Conservation (phyloP, 2,329 filamentous ascomycete genomes). For the Fusarium setosum region DNA sequence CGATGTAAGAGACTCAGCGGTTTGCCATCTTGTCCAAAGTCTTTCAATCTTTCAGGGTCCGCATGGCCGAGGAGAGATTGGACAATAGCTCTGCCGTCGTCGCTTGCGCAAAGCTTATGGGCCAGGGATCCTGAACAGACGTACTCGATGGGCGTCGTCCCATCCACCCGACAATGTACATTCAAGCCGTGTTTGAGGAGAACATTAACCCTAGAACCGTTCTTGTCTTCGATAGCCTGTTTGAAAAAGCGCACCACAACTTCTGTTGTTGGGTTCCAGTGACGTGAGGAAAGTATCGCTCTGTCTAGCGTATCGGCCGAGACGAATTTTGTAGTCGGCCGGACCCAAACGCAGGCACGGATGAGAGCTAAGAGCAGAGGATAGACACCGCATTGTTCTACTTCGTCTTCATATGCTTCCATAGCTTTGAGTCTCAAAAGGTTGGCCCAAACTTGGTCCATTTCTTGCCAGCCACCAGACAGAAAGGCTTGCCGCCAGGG, state of each 20-base stretch:
- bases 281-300: not conserved
- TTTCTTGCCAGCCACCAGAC: not conserved
- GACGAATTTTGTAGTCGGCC: not conserved
- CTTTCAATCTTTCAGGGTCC: not conserved
- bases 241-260: not conserved
- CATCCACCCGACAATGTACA: not conserved
- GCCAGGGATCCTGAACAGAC: not conserved
- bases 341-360: not conserved
- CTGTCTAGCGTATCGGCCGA: not conserved
- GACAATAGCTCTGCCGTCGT: not conserved
- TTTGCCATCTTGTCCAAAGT: fast-evolving
- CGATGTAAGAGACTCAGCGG: not conserved
- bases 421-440: not conserved
- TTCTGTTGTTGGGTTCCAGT: not conserved
- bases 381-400: not conserved
- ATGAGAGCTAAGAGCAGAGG: not conserved
- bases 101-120: not conserved
- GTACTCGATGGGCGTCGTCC: not conserved
- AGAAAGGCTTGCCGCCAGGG: not conserved
- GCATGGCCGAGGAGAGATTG: not conserved
- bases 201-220: too few species aligned
- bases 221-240: not conserved
- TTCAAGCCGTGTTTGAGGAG: not conserved
- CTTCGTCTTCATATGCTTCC: not conserved
- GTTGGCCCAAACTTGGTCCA: not conserved